Base-by-base conservation (phyloP, 2,329 filamentous ascomycete species). In the Penicillium sp. region DNA sequence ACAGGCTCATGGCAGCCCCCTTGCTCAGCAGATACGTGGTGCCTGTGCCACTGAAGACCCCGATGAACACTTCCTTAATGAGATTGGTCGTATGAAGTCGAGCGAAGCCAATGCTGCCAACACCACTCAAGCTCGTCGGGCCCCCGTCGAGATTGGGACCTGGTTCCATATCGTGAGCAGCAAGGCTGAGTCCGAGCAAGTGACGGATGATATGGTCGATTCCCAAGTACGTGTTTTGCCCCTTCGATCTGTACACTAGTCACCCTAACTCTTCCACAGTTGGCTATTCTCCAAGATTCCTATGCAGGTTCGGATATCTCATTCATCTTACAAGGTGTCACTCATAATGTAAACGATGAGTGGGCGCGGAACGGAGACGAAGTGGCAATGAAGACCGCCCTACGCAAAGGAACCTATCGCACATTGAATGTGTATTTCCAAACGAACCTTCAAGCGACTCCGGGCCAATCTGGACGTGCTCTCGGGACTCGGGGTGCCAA, bases 401-500 rank as follows among this genome's bases (percentile, higher is more conserved):
- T 85, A 2, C 81, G 82, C 21, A 71, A 77, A 54, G 83, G 83
- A 48, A 78, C 67, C 38, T 86, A 86, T 69, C 58, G 63, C 38
- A 77, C 78, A 1, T 75, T 85, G 34, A 86, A 86, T 67, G 72
- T 86, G 55, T 86, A 85, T 72, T 85, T 85, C 72, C 81, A 85
- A 67, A 81, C 79, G 31, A 75, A 84, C 52, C 75, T 85, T 14
- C 67, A 74, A 31, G 57, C 65, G 0, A 58, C 67, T 4, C 47
- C 65, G 5, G 61, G 54, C 11, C 61, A 65, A 32, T 49, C 60
- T 10, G 63, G 65, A 5, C 65, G 65, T 4, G 59, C 56, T 22
- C 53, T 57, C 49, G 68, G 67, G 47, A 69, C 54, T 21, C 56
- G 59, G 11, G 56, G 58, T 21, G 49, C 55, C 10, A 47, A 56